Base-by-base conservation (phyloP, 2,329 filamentous ascomycete genomes). In the Fusarium caatingaense region DNA sequence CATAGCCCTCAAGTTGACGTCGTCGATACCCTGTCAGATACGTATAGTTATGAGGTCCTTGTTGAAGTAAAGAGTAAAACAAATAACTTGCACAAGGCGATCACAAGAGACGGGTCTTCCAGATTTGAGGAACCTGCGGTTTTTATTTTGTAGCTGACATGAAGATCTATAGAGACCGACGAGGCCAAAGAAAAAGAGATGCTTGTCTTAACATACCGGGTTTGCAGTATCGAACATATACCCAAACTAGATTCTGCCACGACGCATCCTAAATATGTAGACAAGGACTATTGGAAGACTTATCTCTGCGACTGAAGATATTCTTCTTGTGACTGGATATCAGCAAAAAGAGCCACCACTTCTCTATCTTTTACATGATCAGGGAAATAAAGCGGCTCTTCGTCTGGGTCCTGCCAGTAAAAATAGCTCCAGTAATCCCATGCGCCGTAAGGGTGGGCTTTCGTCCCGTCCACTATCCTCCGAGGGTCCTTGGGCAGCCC, bases 51-150 rank as follows among this genome's bases (percentile, higher is more conserved):
- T 7, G 34, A 37, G 18, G 34, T n/a, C 10, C 34, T n/a, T n/a
- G 18, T 37, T n/a, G 18, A 12, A 1, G 18, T 0, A 37, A 37
- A 4, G 6, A 37, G 18, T 12, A 6, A n/a, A 37, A n/a, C 1
- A 7, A 37, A n/a, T 37, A 3, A 37, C 10, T 37, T 37, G 34
- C 18, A 37, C 18, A n/a, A 12, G 3, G 6, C n/a, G 7, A n/a
- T n/a, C 18, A 4, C 3, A 37, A 12, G 34, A 37, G 34, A 4
- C 18, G 34, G 6, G 10, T n/a, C 1, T 12, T n/a, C n/a, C 34
- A n/a, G 6, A n/a, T n/a, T n/a, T 37, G 6, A 18, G 1, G 1
- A n/a, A n/a, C 34, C 3, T 37, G 10, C n/a, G 10, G 0, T 11
- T 37, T n/a, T 12, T 37, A 12, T 37, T 37, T 37, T n/a, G 34